Evolutionary conservation across 2,329 filamentous ascomycete genomes (phyloP), one percentile per base, ranked within the genome.

Genomic region (Fusarium compactum): DNA sequence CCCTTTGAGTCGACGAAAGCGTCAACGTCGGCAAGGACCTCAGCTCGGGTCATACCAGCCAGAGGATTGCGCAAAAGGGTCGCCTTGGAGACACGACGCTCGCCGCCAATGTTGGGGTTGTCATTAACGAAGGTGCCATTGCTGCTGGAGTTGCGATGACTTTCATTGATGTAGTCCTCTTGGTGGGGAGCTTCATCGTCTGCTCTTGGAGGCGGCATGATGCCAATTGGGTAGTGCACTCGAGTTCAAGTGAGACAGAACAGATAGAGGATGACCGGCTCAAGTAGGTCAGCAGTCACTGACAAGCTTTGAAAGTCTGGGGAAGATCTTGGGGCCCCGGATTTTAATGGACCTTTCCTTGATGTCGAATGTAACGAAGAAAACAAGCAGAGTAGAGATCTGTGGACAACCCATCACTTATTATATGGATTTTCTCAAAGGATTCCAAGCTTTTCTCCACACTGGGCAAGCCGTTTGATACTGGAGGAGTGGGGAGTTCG

Each of bases 1-100:
- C 79, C 80, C 50, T 74, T 78, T 25, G 74, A 67, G 4, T 77
- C 67, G n/a, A 80, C 76, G 52, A 83, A 84, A 3, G 58, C 47
- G 30, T 81, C 76, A 5, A 80, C 82, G 9, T 82, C 81, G 1
- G 72, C 73, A 3, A 80, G 55, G 3, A 81, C 16, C 48, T 78
- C 73, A 1, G 77, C 74, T 3, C 70, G 59, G 5, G 69, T 78
- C 70, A 80, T 61, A 0, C 78, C 77, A 3, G 62, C 58, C 3
- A 81, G 61, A 0, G 79, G 79, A 38, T 80, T 80, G 16, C 74
- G 73, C 0, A 79, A 63, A 0, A 78, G 72, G 12, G 78, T 71
- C 0, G 77, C 74, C 1, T 76, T 74, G 1, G 76, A 76, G 6
- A 60, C 67, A 3, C 59, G 48, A 15, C 58, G 65, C 25, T 67